Conservation (phyloP, 2,329 filamentous ascomycete genomes). For the Davidsoniella virescens region DNA sequence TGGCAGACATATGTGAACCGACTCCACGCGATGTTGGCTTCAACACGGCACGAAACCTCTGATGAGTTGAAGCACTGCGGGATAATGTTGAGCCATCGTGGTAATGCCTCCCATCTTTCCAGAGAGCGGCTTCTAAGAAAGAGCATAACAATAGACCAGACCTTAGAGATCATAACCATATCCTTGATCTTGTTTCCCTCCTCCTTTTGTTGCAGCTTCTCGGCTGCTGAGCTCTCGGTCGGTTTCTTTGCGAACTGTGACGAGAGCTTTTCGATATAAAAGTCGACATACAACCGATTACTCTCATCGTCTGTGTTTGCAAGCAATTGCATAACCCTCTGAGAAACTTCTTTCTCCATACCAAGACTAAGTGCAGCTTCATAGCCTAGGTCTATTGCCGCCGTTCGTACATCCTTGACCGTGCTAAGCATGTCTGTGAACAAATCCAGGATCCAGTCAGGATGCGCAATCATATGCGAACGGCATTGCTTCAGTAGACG, state of each 20-base stretch:
- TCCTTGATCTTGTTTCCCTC: slow-evolving; percentile 12
- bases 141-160: slow-evolving; percentile 73
- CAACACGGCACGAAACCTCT: slow-evolving; percentile 51
- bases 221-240: slow-evolving; percentile 1
- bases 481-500: slow-evolving; percentile 58
- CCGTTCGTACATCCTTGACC: slow-evolving; percentile 56
- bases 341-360: slow-evolving; percentile 49
- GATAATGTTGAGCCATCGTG: slow-evolving; percentile 60
- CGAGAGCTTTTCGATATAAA: slow-evolving; percentile 50
- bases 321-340: slow-evolving; percentile 47
- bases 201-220: neutral
- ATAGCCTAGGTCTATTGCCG: slow-evolving; percentile 58
- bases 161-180: slow-evolving; percentile 53
- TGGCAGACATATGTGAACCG: slow-evolving; percentile 62
- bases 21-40: slow-evolving; percentile 76
- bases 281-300: slow-evolving; percentile 50
- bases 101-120: slow-evolving; percentile 57
- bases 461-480: slow-evolving; percentile 51
- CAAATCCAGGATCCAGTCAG: slow-evolving; percentile 68
- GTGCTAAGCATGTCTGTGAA: slow-evolving; percentile 68
- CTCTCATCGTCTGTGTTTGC: slow-evolving; percentile 19
- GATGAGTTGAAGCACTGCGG: slow-evolving; percentile 71
- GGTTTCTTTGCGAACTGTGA: slow-evolving; percentile 49
- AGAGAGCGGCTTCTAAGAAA: slow-evolving; percentile 48
- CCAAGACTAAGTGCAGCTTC: slow-evolving; percentile 55